Evolutionary conservation across 495 filamentous ascomycete genomes (phyloP).

Genomic region (Pyrenula massariospora): DNA sequence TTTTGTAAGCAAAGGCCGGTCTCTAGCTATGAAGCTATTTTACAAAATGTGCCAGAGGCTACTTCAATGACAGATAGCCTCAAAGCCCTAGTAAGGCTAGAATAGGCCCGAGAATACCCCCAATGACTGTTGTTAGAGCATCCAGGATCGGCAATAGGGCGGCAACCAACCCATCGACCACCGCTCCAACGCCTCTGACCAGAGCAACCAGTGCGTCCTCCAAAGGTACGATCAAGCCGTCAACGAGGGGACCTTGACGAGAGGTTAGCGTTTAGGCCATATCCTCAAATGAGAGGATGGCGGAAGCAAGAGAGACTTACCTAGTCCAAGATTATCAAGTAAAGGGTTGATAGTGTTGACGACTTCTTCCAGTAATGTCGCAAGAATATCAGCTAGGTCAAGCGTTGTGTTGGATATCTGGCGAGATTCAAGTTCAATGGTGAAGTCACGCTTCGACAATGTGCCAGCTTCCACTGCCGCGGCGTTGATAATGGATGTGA

Average conservation of each 20-base stretch:
- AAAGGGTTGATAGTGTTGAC: neutral
- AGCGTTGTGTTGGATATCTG: neutral
- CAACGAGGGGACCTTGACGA: neutral
- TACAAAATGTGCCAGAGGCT: no score
- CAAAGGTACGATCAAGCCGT: neutral
- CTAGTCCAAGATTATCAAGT: neutral
- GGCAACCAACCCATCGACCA: neutral
- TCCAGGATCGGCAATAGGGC: neutral
- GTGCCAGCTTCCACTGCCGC: neutral
- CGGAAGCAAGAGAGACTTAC: neutral
- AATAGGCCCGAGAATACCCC: neutral
- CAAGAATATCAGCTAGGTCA: neutral
- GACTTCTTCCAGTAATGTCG: neutral
- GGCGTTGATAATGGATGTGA: neutral
- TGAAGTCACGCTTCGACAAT: neutral
- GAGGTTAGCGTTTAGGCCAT: no score
- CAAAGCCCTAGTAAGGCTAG: neutral
- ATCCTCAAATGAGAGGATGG: neutral
- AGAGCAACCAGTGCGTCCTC: neutral
- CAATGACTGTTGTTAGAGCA: neutral
- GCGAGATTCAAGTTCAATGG: neutral
- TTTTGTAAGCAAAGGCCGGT: no score
- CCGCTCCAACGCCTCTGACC: neutral
- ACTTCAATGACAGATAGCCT: no score
- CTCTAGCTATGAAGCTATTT: no score